Evolutionary conservation across 164 flowering plant species (phyloP), one percentile per base, ranked within the genome.

Genomic region (Platanus orientalis): DNA sequence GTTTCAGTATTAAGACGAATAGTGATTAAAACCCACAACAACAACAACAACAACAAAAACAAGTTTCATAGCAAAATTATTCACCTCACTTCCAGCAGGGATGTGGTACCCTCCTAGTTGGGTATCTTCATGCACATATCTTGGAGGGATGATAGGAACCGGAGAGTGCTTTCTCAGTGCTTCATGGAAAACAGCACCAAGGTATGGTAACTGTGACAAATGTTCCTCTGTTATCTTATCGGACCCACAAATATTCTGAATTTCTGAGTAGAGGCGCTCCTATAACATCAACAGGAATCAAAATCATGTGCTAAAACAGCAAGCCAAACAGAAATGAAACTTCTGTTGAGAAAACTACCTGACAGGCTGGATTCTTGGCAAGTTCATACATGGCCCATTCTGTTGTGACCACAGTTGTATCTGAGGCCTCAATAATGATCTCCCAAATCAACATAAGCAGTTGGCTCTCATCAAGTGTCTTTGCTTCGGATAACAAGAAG

Each of bases 341-440:
- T 30, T 21, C n/a, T 67, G 16, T 42, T 12, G n/a, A 62, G 25
- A 36, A 28, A 49, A 51, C 32, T 27, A 90, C 98, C 96, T 92
- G 98, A 5, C 58, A 49, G 1, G 49, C 53, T 45, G 78, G 81
- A 58, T 81, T 69, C 58, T 85, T 93, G 0, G 90, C 86, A 56
- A 93, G 89, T 69, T 88, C 90, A 70, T 79, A 93, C 82, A 93
- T 70, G n/a, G 96, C 93, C 98, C 98, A 93, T 69, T 93, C 98
- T 58, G 96, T 73, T 30, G 85, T 75, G 53, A 93, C 87, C 69
- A 88, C 10, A 36, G 89, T 84, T 12, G 98, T 93, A 47, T 90
- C 98, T 0, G 98, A 73, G 20, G 88, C 51, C 81, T 90, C 97
- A 52, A 93, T 84, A 48, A 93, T 85, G 30, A 83, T 28, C 71